Percentiles rank a stretch among this genome's conserved stretches.
Evolutionary conservation across 352 stramenopile species (phyloP).

Genomic region (Pythium phragmiticola): DNA sequence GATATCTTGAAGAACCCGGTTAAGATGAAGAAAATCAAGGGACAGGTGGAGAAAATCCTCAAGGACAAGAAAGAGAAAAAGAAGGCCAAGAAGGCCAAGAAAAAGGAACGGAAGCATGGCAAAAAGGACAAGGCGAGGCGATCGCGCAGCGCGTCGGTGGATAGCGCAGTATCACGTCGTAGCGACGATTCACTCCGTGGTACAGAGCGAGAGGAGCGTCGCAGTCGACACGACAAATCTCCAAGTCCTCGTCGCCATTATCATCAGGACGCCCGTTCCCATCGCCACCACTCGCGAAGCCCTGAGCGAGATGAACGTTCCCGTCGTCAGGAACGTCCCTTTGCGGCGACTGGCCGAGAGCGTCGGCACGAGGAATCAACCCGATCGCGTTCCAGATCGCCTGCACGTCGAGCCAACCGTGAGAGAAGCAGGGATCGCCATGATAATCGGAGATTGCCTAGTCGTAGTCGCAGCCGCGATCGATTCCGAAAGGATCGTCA

Average conservation of each 20-base stretch:
- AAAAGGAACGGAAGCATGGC: slow-evolving; percentile 62
- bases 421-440: slow-evolving; percentile 8
- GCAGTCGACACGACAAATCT: not conserved
- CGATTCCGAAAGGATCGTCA: not conserved
- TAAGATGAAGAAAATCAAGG: slow-evolving; percentile 89
- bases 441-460: not conserved
- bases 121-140: slow-evolving; percentile 38
- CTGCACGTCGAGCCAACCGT: slow-evolving; percentile 7
- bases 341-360: not conserved
- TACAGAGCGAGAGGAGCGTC: slow-evolving; percentile 21
- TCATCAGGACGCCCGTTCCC: not conserved
- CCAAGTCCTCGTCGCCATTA: not conserved
- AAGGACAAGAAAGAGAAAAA: slow-evolving; percentile 77
- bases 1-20: slow-evolving; percentile 89
- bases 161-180: slow-evolving; percentile 18
- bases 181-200: not conserved
- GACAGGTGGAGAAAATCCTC: slow-evolving; percentile 70
- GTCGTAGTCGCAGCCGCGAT: slow-evolving; percentile 7
- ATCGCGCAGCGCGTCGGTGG: slow-evolving; percentile 30
- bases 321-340: not conserved
- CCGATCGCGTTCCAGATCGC: slow-evolving; percentile 2
- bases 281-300: not conserved
- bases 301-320: not conserved
- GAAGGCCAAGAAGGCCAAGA: slow-evolving; percentile 65
- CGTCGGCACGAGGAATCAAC: not conserved